phyloP scores from a whole-genome alignment of 441 rosid genomes.

The Mallotus repandus region DNA sequence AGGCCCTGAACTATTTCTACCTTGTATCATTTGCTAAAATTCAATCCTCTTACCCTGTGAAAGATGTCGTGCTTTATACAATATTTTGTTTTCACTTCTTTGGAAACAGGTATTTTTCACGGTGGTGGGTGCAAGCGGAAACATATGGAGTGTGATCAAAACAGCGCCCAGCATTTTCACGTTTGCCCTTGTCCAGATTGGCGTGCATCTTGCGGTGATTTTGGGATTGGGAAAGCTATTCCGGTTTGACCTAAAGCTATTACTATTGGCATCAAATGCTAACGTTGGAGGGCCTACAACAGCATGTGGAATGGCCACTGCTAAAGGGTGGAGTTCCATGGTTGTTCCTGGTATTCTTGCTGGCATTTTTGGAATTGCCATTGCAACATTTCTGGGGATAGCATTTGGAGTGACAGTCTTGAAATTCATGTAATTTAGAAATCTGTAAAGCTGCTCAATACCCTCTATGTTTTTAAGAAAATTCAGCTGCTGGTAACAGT shows the following conservation, averaged over 20 bases:
- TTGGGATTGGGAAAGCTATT: conserved; percentile 76
- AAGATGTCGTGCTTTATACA: neutral
- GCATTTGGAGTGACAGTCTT: conserved; percentile 59
- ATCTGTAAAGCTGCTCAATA: neutral
- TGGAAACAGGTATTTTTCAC: conserved; percentile 66
- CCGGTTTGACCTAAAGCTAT: conserved; percentile 50
- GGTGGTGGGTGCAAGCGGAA: conserved; percentile 87
- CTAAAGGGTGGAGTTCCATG: conserved; percentile 80
- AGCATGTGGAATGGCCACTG: conserved; percentile 89
- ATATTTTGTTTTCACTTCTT: no score
- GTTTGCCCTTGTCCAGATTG: conserved; percentile 74
- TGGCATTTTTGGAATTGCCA: conserved; percentile 75
- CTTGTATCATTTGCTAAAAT: no score
- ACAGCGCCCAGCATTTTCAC: conserved; percentile 85
- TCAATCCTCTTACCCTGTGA: no score
- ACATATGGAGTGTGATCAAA: conserved; percentile 67
- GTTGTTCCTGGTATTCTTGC: conserved; percentile 75
- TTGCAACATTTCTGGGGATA: conserved; percentile 77
- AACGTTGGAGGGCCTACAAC: conserved; percentile 95
- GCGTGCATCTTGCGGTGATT: conserved; percentile 64
- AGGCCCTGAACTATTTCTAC: no score
- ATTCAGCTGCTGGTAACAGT: no score
- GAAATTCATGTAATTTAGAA: conserved; percentile 29
- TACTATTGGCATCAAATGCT: conserved; percentile 90
- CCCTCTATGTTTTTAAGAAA: no score